Conservation (phyloP, 768 basidiomycete species). For the Boletus pseudo-olivaceus region DNA sequence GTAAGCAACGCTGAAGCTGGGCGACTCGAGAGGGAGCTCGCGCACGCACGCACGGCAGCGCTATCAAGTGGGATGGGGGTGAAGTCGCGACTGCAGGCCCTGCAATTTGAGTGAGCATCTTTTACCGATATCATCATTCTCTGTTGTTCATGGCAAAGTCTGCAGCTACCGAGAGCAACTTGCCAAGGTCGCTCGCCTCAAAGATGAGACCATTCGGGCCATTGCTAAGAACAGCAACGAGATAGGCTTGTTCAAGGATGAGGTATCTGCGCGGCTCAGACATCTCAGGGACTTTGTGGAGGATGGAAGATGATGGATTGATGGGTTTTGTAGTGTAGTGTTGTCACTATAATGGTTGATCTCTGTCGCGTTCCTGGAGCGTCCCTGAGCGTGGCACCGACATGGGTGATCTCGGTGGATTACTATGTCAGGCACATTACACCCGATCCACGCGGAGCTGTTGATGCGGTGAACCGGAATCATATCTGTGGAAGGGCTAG, state of each 20-base stretch:
- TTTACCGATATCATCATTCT: neutral
- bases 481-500: too few relatives aligned
- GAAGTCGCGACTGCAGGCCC: conserved; percentile 68
- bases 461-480: too few relatives aligned
- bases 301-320: conserved; percentile 34
- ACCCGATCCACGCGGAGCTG: too few relatives aligned
- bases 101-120: conserved; percentile 67
- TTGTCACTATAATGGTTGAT: neutral
- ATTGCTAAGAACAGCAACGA: conserved; percentile 85
- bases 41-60: conserved; percentile 71
- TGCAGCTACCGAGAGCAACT: conserved; percentile 74
- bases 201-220: conserved; percentile 75
- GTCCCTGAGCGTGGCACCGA: neutral
- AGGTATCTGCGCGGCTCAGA: conserved; percentile 66
- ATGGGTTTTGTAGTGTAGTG: neutral
- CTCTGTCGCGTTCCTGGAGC: too few relatives aligned
- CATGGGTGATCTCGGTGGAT: neutral
- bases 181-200: conserved; percentile 68
- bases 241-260: conserved; percentile 77
- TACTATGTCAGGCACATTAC: too few relatives aligned
- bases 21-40: conserved; percentile 67
- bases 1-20: conserved; percentile 63
- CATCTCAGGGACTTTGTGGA: conserved; percentile 69
- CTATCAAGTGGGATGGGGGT: conserved; percentile 80
- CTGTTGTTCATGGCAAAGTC: conserved; percentile 1